These are phyloP conservation scores for Acanthochlamys bracteata DNA, from an alignment of 106 monocot genomes.

Conservation along the genomic window DNA sequence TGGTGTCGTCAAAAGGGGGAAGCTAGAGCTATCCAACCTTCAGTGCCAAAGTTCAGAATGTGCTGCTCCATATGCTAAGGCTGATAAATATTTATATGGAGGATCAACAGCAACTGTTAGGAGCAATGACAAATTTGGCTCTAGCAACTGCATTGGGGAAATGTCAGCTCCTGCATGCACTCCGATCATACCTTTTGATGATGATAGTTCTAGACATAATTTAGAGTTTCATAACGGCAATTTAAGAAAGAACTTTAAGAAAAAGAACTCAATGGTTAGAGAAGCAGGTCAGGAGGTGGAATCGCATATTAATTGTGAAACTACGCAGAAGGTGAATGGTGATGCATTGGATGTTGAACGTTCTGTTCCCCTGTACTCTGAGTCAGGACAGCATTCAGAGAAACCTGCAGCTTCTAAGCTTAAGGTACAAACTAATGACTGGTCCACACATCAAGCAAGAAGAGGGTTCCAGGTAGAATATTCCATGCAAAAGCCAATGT, in stretches of 20 bases:
- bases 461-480: background rate
- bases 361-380: slow-evolving; percentile 1
- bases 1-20: slow-evolving; percentile 10
- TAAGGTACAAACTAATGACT: slow-evolving; percentile 3
- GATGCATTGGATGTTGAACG: slow-evolving; percentile 17
- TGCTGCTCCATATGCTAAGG: slow-evolving; percentile 13
- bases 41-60: slow-evolving; percentile 15
- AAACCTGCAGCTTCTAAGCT: slow-evolving; percentile 5
- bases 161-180: too few species aligned
- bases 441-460: slow-evolving; percentile 10
- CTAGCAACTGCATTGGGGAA: background rate
- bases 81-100: slow-evolving; percentile 1
- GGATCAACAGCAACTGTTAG: slow-evolving; percentile 6
- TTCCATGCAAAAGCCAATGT: slow-evolving; percentile 8
- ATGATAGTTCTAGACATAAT: too few species aligned
- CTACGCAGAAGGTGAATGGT: slow-evolving; percentile 12
- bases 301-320: slow-evolving; percentile 9
- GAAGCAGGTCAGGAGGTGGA: slow-evolving; percentile 11
- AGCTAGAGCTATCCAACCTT: slow-evolving; percentile 9
- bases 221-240: too few species aligned
- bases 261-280: slow-evolving; percentile 19
- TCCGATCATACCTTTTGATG: too few species aligned
- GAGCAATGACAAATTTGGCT: background rate
- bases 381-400: background rate
- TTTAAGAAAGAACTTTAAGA: too few species aligned